phyloP scores from a whole-genome alignment of 345 rosid species.

The Salix brachista region DNA sequence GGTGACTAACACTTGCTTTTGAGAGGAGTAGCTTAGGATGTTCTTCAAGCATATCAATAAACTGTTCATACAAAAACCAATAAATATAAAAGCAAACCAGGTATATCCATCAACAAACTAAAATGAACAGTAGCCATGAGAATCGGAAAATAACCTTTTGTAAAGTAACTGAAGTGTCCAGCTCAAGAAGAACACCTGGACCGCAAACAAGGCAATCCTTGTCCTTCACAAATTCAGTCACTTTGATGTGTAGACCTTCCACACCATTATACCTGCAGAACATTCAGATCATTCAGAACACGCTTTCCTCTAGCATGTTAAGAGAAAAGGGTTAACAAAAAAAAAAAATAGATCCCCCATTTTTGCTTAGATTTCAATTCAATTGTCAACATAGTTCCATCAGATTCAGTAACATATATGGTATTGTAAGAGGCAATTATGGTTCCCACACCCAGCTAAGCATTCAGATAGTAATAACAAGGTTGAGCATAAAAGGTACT shows the following conservation, averaged over 20 bases:
- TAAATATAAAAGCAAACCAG: neutral
- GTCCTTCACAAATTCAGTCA: constrained; percentile 68
- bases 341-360: neutral
- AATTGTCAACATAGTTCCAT: too few species aligned
- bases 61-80: constrained; percentile 38
- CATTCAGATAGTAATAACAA: neutral
- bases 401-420: neutral
- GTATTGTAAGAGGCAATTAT: neutral
- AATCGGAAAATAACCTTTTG: constrained; percentile 51
- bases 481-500: neutral
- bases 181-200: constrained; percentile 82
- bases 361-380: neutral
- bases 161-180: constrained; percentile 64
- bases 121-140: neutral
- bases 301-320: too few species aligned
- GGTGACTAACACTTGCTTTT: constrained; percentile 66
- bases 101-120: neutral
- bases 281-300: neutral
- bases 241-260: constrained; percentile 84
- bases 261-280: constrained; percentile 75
- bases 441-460: neutral
- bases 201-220: constrained; percentile 95
- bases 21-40: constrained; percentile 67
- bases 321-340: neutral
- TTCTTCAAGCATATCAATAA: constrained; percentile 71